A percentile compares a stretch with the other conserved stretches of the same genome.
phyloP scores from a whole-genome alignment of 345 rosid genomes.

The Brassica juncea region DNA sequence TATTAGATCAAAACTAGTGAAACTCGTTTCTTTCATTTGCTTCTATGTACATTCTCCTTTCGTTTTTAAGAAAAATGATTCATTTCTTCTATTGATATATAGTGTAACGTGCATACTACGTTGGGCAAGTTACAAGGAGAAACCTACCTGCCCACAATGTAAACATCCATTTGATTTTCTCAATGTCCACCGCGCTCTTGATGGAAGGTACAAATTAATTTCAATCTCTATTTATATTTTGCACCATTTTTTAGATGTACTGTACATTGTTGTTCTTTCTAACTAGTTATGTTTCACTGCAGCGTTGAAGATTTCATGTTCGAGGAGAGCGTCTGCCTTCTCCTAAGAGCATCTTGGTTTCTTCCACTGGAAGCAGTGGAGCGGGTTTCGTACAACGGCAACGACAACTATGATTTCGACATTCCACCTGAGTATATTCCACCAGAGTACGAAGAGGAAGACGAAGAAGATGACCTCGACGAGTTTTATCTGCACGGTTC shows the following conservation, averaged over 20 bases:
- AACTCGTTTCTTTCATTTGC: slow-evolving; percentile 4
- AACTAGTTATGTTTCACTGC: slow-evolving; percentile 9
- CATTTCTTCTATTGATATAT: slow-evolving; percentile 44
- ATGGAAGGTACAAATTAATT: slow-evolving; percentile 57
- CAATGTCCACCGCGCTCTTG: slow-evolving; percentile 73
- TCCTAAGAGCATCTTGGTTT: slow-evolving; percentile 87
- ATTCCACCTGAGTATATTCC: slow-evolving; percentile 37
- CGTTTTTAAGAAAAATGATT: neutral
- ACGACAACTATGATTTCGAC: slow-evolving; percentile 51
- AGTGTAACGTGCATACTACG: slow-evolving; percentile 87
- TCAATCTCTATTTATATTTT: neutral
- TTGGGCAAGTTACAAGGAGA: slow-evolving; percentile 74
- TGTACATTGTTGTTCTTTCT: neutral
- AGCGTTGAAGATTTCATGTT: slow-evolving; percentile 90
- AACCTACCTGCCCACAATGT: slow-evolving; percentile 87
- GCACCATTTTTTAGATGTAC: neutral
- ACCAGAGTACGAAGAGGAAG: slow-evolving; percentile 27
- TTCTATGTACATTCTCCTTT: neutral
- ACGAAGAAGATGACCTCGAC: slow-evolving; percentile 60
- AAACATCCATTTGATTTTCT: slow-evolving; percentile 85
- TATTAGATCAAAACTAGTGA: neutral
- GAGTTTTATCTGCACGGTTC: slow-evolving; percentile 51
- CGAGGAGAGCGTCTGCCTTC: slow-evolving; percentile 91
- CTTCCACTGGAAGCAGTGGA: slow-evolving; percentile 58
- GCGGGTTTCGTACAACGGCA: slow-evolving; percentile 42